These are phyloP conservation scores for Fragilaria crotonensis DNA, from an alignment of 108 stramenopile genomes.

Conservation along the genomic window DNA sequence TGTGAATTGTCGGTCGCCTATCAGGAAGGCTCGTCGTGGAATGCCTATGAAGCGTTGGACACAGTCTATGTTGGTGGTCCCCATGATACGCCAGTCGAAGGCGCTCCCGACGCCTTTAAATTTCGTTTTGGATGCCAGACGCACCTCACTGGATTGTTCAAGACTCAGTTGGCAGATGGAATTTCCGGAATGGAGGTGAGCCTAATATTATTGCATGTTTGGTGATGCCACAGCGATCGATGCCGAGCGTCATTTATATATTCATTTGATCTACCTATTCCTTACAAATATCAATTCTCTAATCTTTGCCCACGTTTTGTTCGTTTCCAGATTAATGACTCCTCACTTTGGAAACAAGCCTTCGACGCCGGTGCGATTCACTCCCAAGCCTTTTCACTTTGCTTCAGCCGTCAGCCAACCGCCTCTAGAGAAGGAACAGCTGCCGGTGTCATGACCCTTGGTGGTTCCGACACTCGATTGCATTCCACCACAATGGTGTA, in stretches of 20 bases:
- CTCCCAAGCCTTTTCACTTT: conserved; percentile 45
- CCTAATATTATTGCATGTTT: conserved; percentile 5
- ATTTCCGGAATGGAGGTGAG: conserved; percentile 78
- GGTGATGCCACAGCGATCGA: neutral
- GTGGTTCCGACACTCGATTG: conserved; percentile 75
- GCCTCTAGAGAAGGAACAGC: conserved; percentile 39
- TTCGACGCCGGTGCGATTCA: conserved; percentile 26
- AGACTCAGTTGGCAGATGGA: conserved; percentile 85
- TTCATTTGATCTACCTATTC: neutral
- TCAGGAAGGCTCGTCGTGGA: conserved; percentile 58
- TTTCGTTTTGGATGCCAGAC: conserved; percentile 91
- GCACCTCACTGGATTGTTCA: conserved; percentile 75
- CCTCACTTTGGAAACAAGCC: conserved; percentile 61
- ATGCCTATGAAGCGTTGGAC: conserved; percentile 42
- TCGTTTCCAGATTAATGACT: conserved; percentile 15
- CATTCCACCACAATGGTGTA: conserved; percentile 81
- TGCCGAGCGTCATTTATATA: neutral
- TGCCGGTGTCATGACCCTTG: conserved; percentile 75
- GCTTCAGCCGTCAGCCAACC: conserved; percentile 41
- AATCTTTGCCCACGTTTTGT: neutral
- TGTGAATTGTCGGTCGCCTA: conserved; percentile 30
- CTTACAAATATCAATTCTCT: neutral
- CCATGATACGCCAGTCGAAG: conserved; percentile 13
- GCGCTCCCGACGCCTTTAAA: conserved; percentile 29
- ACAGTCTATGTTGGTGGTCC: conserved; percentile 38